A percentile compares a stretch with the other conserved stretches of the same genome.
Conservation (phyloP, 2,329 filamentous ascomycete genomes). For the Aspergillus jensenii region DNA sequence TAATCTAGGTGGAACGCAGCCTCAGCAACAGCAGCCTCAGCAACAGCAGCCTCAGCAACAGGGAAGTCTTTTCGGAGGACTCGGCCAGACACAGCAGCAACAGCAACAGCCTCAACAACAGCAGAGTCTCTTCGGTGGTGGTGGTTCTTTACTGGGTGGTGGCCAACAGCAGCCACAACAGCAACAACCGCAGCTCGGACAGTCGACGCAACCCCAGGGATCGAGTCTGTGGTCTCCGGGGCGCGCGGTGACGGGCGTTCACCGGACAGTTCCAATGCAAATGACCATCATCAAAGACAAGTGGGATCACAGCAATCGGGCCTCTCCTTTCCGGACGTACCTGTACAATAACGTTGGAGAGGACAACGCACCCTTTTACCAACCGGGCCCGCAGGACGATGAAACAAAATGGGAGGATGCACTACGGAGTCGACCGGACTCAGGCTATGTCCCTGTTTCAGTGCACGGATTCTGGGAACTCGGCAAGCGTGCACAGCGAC, state of each 20-base stretch:
- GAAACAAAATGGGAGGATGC: constrained; percentile 65
- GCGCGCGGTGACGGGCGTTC: constrained; percentile 49
- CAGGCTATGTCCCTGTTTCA: constrained; percentile 60
- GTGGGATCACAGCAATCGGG: constrained; percentile 56
- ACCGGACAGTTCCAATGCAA: constrained; percentile 62
- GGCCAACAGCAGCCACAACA: constrained; percentile 28
- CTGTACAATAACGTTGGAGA: constrained; percentile 64
- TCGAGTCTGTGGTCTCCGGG: constrained; percentile 46
- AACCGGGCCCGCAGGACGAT: constrained; percentile 58
- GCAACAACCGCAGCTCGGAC: constrained; percentile 40
- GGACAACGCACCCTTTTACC: constrained; percentile 61
- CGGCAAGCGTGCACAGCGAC: constrained; percentile 57
- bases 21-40: constrained; percentile 15
- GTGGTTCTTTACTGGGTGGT: constrained; percentile 28
- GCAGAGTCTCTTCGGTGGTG: constrained; percentile 27
- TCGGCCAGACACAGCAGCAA: constrained; percentile 23
- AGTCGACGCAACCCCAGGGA: constrained; percentile 38
- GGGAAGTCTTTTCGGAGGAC: constrained; percentile 14
- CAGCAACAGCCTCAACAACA: constrained; percentile 38
- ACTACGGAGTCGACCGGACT: constrained; percentile 57
- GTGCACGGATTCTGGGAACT: constrained; percentile 61
- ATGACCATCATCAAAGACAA: constrained; percentile 61
- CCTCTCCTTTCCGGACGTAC: constrained; percentile 60
- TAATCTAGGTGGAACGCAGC: constrained; percentile 22
- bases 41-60: constrained; percentile 14